Percentiles rank a stretch among this genome's conserved stretches.
Evolutionary conservation across 2,329 filamentous ascomycete species (phyloP).

Genomic region (Akanthomyces muscarius): DNA sequence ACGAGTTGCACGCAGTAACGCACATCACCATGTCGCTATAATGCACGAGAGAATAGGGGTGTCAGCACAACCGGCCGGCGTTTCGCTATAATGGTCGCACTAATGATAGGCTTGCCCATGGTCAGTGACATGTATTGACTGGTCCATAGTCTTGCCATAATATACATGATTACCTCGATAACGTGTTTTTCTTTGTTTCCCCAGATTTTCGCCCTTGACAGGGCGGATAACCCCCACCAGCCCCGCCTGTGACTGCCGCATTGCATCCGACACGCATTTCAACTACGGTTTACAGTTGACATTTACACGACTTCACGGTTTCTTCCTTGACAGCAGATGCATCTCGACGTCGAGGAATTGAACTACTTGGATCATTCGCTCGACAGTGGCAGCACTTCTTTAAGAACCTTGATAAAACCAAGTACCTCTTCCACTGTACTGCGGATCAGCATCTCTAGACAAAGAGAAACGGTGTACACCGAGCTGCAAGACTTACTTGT

Average conservation of each 20-base stretch:
- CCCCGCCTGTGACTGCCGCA: background rate
- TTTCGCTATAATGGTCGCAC: background rate
- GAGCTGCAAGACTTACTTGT: conserved; percentile 45
- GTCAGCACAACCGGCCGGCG: background rate
- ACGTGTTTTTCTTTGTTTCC: background rate
- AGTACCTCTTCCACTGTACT: conserved; percentile 16
- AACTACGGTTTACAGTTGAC: background rate
- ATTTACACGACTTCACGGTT: background rate
- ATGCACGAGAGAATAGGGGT: background rate
- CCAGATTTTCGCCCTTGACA: background rate
- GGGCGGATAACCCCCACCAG: background rate
- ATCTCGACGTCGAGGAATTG: background rate
- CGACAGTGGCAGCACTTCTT: conserved; percentile 1
- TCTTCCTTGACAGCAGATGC: background rate
- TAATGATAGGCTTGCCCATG: background rate
- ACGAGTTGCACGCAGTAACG: background rate
- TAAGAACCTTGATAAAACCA: conserved; percentile 14
- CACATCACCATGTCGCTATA: background rate
- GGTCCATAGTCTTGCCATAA: background rate
- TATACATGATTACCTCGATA: conserved; percentile 1
- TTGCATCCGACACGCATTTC: background rate
- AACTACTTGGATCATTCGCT: conserved; percentile 6
- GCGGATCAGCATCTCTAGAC: conserved; percentile 16
- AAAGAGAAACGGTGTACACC: background rate
- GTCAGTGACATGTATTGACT: background rate